Conservation (phyloP, 2,329 filamentous ascomycete genomes). For the Microsporum audouinii region DNA sequence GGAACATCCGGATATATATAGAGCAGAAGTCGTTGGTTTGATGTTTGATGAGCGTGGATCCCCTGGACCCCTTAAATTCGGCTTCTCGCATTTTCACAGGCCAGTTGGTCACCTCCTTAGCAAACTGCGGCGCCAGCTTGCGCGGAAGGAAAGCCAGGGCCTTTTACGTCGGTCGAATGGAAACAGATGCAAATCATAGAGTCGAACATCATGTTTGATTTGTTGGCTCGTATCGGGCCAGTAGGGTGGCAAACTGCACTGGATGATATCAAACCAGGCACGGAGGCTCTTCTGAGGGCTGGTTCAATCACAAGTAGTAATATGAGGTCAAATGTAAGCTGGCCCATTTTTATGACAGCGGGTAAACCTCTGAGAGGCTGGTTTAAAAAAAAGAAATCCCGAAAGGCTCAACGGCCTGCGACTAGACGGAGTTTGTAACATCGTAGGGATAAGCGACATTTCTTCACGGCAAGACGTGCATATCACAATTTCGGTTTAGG, state of each 20-base stretch:
- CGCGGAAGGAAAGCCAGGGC: not conserved
- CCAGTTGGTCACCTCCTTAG: not conserved
- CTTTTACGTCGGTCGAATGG: not conserved
- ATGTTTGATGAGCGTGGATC: constrained; percentile 1
- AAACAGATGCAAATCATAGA: not conserved
- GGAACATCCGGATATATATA: not conserved
- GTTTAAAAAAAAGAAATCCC: not conserved
- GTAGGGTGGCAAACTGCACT: not conserved
- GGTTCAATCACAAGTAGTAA: not conserved
- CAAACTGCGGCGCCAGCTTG: not conserved
- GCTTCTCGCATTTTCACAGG: not conserved
- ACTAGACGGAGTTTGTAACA: not conserved
- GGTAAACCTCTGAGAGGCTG: not conserved
- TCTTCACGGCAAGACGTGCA: not conserved
- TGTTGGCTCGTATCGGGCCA: not conserved
- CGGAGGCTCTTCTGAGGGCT: not conserved
- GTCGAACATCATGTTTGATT: no score
- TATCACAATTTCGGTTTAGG: not conserved
- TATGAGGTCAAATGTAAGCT: not conserved
- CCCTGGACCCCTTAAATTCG: not conserved
- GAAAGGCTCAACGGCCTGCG: not conserved
- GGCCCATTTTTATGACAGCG: not conserved
- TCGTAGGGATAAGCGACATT: not conserved
- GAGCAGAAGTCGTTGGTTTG: not conserved
- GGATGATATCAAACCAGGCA: not conserved